Evolutionary conservation across 805 yeast genomes (phyloP).

Genomic region (Candida anglica): DNA sequence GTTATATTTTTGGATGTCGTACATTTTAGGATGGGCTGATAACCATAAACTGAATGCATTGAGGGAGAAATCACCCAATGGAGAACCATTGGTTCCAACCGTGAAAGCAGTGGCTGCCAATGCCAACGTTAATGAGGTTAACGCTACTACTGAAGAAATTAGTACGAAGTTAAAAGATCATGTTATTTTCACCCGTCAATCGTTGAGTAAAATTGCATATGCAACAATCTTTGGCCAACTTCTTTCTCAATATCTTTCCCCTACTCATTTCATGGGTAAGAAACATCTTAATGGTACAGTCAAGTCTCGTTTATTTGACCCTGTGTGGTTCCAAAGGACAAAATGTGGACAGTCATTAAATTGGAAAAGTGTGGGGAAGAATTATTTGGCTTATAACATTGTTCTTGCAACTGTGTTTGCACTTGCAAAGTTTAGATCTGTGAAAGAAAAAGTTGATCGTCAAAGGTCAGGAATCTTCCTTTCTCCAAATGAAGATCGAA

Average conservation of each 20-base stretch:
- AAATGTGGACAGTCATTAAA: constrained; percentile 17
- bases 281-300: constrained; percentile 29
- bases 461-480: neutral
- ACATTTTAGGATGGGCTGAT: constrained; percentile 8
- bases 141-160: too few relatives aligned
- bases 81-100: too few relatives aligned
- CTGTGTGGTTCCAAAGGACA: constrained; percentile 37
- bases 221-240: constrained; percentile 37
- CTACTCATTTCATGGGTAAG: constrained; percentile 33
- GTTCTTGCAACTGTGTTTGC: constrained; percentile 11
- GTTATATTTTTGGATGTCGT: constrained; percentile 28
- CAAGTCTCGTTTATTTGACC: constrained; percentile 28
- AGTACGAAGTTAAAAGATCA: too few relatives aligned
- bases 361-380: constrained; percentile 23
- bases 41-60: too few relatives aligned
- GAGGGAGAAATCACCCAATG: neutral
- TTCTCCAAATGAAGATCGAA: constrained; percentile 4
- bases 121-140: too few relatives aligned
- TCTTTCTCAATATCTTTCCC: constrained; percentile 37
- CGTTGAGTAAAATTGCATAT: constrained; percentile 16
- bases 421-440: neutral
- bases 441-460: neutral
- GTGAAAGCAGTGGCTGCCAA: too few relatives aligned
- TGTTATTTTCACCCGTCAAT: too few relatives aligned
- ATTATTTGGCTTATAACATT: constrained; percentile 24